Evolutionary conservation across 805 yeast species (phyloP).

Genomic region (Lachancea meyersii): DNA sequence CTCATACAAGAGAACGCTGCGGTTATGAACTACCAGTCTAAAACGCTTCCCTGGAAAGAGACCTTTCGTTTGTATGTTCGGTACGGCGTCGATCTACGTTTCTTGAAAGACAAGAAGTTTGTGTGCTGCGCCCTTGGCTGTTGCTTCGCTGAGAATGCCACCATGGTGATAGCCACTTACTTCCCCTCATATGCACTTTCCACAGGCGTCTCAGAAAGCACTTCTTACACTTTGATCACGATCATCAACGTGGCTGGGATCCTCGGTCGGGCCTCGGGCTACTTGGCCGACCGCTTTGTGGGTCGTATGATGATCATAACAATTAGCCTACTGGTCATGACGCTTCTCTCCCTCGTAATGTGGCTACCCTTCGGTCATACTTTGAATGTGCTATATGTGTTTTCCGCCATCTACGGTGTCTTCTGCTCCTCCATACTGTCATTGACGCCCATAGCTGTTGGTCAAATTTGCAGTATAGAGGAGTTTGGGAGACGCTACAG

Average conservation of each 20-base stretch:
- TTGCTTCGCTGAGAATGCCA: slow-evolving; percentile 39
- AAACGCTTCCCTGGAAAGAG: slow-evolving; percentile 12
- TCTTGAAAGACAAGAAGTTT: slow-evolving; percentile 40
- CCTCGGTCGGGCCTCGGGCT: slow-evolving; percentile 51
- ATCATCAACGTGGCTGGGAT: slow-evolving; percentile 41
- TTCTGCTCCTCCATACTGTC: slow-evolving; percentile 57
- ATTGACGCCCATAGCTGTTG: slow-evolving; percentile 63
- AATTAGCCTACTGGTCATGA: slow-evolving; percentile 40
- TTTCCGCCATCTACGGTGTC: slow-evolving; percentile 52
- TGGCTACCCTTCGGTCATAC: slow-evolving; percentile 62
- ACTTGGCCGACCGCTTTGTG: slow-evolving; percentile 44
- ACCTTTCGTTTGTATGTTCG: slow-evolving; percentile 10
- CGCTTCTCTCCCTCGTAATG: slow-evolving; percentile 44
- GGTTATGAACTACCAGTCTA: slow-evolving; percentile 16
- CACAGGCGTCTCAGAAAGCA: slow-evolving; percentile 35
- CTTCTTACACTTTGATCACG: slow-evolving; percentile 40
- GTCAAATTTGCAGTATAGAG: slow-evolving; percentile 54
- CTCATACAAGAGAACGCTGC: slow-evolving; percentile 31
- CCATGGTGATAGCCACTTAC: slow-evolving; percentile 40
- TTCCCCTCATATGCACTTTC: slow-evolving; percentile 44
- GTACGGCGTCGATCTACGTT: slow-evolving; percentile 29
- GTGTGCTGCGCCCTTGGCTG: slow-evolving; percentile 36
- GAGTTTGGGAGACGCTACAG: slow-evolving; percentile 68
- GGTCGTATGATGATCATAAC: slow-evolving; percentile 57
- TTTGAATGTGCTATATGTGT: slow-evolving; percentile 41